A percentile compares a stretch with the other conserved stretches of the same genome.
Evolutionary conservation across 2,329 filamentous ascomycete genomes (phyloP).

Genomic region (Colletotrichum gloeosporioides): DNA sequence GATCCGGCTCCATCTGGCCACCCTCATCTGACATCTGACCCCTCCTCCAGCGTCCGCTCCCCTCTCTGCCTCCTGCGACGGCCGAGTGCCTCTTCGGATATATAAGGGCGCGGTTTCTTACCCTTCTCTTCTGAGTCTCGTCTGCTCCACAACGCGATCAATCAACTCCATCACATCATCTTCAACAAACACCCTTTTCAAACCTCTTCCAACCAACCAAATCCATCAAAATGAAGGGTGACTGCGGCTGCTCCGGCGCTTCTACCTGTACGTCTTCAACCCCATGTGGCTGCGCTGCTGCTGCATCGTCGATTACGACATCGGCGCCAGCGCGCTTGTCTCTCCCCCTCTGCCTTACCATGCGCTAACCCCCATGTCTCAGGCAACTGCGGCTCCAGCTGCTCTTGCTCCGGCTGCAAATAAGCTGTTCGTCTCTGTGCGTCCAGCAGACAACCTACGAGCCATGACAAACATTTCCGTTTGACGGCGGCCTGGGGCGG

Average conservation of each 20-base stretch:
- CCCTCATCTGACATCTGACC: slow-evolving; percentile 21
- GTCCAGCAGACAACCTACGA: background rate
- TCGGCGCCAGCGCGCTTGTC: background rate
- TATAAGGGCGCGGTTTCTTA: slow-evolving; percentile 16
- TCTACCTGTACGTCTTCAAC: slow-evolving; percentile 17
- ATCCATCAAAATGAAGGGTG: slow-evolving; percentile 27
- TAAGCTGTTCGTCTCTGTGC: background rate
- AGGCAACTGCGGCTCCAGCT: slow-evolving; percentile 26
- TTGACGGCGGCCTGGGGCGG: background rate
- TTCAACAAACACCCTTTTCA: background rate
- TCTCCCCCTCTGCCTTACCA: background rate
- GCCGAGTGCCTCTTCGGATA: slow-evolving; percentile 1
- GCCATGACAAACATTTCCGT: background rate
- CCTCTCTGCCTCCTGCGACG: background rate
- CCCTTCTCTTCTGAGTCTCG: background rate
- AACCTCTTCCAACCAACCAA: slow-evolving; percentile 1
- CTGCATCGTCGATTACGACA: background rate
- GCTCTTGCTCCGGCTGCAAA: slow-evolving; percentile 20
- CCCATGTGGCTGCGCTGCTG: background rate
- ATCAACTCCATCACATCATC: slow-evolving; percentile 4
- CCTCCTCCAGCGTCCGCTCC: slow-evolving; percentile 1
- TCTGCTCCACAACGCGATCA: slow-evolving; percentile 4
- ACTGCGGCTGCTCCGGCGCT: slow-evolving; percentile 27
- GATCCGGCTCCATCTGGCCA: slow-evolving; percentile 20
- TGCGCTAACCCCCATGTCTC: slow-evolving; percentile 4